These are phyloP conservation scores for Brassica juncea DNA, from an alignment of 345 rosid species.

Conservation along the genomic window DNA sequence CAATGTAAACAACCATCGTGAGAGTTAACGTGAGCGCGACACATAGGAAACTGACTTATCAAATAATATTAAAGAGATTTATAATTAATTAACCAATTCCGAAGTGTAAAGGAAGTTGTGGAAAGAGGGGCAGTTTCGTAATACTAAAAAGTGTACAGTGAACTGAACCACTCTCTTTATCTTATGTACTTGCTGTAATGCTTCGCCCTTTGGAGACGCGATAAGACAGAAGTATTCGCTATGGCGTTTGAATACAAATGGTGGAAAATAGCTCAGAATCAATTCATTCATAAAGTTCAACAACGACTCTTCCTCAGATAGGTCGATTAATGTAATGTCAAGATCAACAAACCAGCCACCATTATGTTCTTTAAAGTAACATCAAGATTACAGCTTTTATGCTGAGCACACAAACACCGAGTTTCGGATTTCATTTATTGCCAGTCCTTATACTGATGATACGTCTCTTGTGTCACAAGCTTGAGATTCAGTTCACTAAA, in stretches of 20 bases:
- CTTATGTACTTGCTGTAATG: neutral
- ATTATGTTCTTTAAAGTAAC: constrained; percentile 5
- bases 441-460: constrained; percentile 4
- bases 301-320: constrained; percentile 17
- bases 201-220: neutral
- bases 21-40: too few species aligned
- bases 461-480: constrained; percentile 3
- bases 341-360: constrained; percentile 25
- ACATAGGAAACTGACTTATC: too few species aligned
- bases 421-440: constrained; percentile 15
- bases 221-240: constrained; percentile 9
- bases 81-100: neutral
- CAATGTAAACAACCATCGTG: too few species aligned
- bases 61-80: neutral
- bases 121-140: constrained; percentile 21
- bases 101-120: constrained; percentile 11
- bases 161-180: neutral
- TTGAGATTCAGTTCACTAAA: constrained; percentile 11
- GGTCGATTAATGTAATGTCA: constrained; percentile 4
- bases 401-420: constrained; percentile 1
- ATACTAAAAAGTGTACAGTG: constrained; percentile 19
- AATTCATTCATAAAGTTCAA: constrained; percentile 6
- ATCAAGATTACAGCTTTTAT: constrained; percentile 20
- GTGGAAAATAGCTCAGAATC: neutral
- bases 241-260: constrained; percentile 10